Evolutionary conservation across 768 basidiomycete genomes (phyloP), one percentile per base, ranked within the genome.

Genomic region (Rhodotorula sphaerocarpa): DNA sequence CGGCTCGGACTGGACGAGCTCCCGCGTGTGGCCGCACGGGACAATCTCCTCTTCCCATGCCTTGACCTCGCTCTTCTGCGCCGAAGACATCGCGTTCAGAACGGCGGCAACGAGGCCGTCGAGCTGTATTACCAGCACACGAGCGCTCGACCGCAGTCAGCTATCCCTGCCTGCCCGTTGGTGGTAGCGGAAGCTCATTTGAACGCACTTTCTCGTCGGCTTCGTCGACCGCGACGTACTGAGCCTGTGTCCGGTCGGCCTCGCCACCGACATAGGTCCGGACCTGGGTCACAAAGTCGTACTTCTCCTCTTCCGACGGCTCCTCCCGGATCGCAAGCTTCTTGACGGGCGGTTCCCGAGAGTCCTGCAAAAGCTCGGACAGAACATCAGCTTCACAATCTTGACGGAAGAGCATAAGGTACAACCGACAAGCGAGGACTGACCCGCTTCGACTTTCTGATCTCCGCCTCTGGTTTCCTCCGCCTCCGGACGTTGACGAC

Each of bases 21-120:
- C 78, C 16, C 82, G 74, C 12, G 84, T 80, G 67, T 99, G 95
- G 72, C 89, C 85, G 79, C 95, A 99, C 11, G 89, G 76, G 0
- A 78, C 71, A 45, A 95, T 85, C 69, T 96, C 93, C 75, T 96
- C 92, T 74, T 97, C 90, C 95, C 95, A 99, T 10, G 95, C 87
- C 76, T 95, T 86, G 51, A 99, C 86, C 72, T 96, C 91, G 1
- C 87, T 89, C 73, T 93, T 87, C 51, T 90, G 87, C 0, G 89
- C 86, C 3, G 90, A 92, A 0, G 90, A 90, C 70, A 89, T 78
- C 3, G 90, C 84, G 3, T 80, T 77, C 83, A 95, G 85, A 59
- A 93, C 79, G 0, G 81, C 83, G 27, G 84, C 80, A 7, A 82
- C 77, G 15, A 91, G 76, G 0, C 77, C 71, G 80, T 27, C 41